These are phyloP conservation scores for Pythium insidiosum DNA, from an alignment of 352 stramenopile species.

Conservation along the genomic window DNA sequence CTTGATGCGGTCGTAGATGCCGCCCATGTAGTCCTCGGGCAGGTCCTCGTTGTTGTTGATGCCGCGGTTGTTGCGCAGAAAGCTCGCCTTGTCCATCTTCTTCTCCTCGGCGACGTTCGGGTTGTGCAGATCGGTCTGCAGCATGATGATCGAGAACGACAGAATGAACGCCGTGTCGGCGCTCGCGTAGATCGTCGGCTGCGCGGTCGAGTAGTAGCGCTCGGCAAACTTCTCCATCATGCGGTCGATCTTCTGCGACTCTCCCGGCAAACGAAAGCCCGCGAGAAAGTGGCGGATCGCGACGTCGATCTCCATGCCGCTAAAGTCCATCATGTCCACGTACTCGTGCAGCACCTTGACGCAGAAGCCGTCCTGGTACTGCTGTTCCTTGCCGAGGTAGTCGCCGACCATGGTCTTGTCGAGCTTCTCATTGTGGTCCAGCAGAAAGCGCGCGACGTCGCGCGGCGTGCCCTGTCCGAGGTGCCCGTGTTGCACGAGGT, in stretches of 20 bases:
- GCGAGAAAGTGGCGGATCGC: slow-evolving; percentile 97
- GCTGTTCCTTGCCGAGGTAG: slow-evolving; percentile 94
- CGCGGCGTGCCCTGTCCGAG: slow-evolving; percentile 86
- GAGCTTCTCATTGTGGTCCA: slow-evolving; percentile 88
- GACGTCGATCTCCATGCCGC: slow-evolving; percentile 92
- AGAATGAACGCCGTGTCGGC: slow-evolving; percentile 98
- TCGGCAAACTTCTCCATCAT: slow-evolving; percentile 99
- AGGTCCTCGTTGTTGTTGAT: slow-evolving; percentile 96
- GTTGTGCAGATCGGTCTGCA: slow-evolving; percentile 97
- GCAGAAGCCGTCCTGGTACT: slow-evolving; percentile 92
- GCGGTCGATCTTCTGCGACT: slow-evolving; percentile 99
- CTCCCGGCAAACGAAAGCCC: slow-evolving; percentile 97
- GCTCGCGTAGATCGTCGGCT: slow-evolving; percentile 86
- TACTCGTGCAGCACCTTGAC: slow-evolving; percentile 95
- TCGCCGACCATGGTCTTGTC: slow-evolving; percentile 98
- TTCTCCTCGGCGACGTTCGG: slow-evolving; percentile 95
- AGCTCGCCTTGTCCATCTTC: slow-evolving; percentile 96
- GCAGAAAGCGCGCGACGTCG: slow-evolving; percentile 93
- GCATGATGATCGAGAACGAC: slow-evolving; percentile 89
- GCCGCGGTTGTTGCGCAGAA: slow-evolving; percentile 96
- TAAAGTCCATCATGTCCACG: slow-evolving; percentile 95
- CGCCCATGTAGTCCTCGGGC: slow-evolving; percentile 87
- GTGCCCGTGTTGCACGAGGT: slow-evolving; percentile 88
- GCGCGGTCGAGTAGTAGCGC: slow-evolving; percentile 67
- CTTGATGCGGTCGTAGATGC: slow-evolving; percentile 97